phyloP scores from a whole-genome alignment of 75 land plant genomes.

The Larix kaempferi region DNA sequence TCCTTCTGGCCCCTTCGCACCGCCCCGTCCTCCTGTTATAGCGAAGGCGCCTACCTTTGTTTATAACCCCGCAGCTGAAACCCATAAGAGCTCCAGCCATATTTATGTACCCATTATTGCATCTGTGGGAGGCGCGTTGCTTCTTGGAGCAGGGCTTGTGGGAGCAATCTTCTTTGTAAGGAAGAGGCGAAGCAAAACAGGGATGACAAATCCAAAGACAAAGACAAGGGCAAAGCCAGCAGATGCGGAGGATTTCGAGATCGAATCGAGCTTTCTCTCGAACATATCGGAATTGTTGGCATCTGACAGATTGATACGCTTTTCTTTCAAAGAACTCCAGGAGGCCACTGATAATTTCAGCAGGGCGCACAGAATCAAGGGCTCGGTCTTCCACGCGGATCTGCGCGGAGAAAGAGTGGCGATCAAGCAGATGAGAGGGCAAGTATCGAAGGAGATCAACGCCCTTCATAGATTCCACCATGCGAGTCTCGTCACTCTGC shows the following conservation, averaged over 20 bases:
- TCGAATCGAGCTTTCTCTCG: slow-evolving; percentile 17
- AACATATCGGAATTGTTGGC: slow-evolving; percentile 34
- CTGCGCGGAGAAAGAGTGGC: slow-evolving; percentile 48
- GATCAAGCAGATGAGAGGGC: slow-evolving; percentile 58
- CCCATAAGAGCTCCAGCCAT: slow-evolving; percentile 6
- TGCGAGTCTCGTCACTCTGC: slow-evolving; percentile 47
- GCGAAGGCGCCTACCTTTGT: background rate
- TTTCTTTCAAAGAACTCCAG: slow-evolving; percentile 39
- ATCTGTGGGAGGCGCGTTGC: slow-evolving; percentile 18
- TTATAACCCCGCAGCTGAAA: background rate
- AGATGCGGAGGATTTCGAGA: slow-evolving; percentile 2
- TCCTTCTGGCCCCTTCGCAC: slow-evolving; percentile 20
- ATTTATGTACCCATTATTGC: slow-evolving; percentile 13
- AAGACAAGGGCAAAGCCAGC: background rate
- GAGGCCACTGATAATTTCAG: slow-evolving; percentile 60
- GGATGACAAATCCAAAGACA: background rate
- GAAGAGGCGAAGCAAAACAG: slow-evolving; percentile 4
- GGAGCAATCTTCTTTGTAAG: slow-evolving; percentile 4
- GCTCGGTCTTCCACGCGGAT: slow-evolving; percentile 55
- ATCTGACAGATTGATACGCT: slow-evolving; percentile 31
- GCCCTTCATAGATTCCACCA: slow-evolving; percentile 51
- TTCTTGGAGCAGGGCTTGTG: background rate
- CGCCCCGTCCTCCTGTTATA: slow-evolving; percentile 9
- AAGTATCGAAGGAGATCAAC: slow-evolving; percentile 49
- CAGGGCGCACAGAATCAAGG: slow-evolving; percentile 27